A percentile compares a stretch with the other conserved stretches of the same genome.
Evolutionary conservation across 805 yeast species (phyloP).

Genomic region (Clavispora phyllophila): DNA sequence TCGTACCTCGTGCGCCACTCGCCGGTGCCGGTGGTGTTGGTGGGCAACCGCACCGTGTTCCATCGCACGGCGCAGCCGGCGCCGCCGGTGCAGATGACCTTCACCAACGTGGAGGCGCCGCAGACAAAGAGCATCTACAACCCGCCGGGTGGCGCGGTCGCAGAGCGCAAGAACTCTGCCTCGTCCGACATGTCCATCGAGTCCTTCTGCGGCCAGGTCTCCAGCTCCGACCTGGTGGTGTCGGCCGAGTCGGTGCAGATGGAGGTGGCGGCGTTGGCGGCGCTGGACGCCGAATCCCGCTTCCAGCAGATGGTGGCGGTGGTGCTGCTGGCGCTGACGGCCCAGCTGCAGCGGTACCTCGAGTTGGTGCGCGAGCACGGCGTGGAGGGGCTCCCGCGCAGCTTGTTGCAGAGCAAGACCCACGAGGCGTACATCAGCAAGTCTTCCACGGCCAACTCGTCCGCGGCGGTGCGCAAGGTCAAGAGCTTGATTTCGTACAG

Average conservation of each 20-base stretch:
- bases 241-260: neutral
- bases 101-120: slow-evolving; percentile 4
- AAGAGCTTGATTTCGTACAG: slow-evolving; percentile 33
- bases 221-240: slow-evolving; percentile 2
- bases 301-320: slow-evolving; percentile 21
- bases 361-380: slow-evolving; percentile 14
- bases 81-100: slow-evolving; percentile 9
- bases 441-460: neutral
- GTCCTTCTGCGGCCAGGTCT: slow-evolving; percentile 11
- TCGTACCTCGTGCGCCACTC: slow-evolving; percentile 37
- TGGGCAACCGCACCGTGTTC: slow-evolving; percentile 24
- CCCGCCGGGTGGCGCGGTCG: neutral
- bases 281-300: slow-evolving; percentile 4
- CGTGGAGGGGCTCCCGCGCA: slow-evolving; percentile 7
- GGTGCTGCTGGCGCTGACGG: slow-evolving; percentile 24
- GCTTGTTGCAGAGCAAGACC: slow-evolving; percentile 23
- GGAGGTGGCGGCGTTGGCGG: slow-evolving; percentile 5
- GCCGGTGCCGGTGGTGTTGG: slow-evolving; percentile 34
- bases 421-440: slow-evolving; percentile 29
- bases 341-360: slow-evolving; percentile 23
- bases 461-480: slow-evolving; percentile 24
- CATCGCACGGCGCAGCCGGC: slow-evolving; percentile 7
- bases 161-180: slow-evolving; percentile 11
- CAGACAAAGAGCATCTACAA: slow-evolving; percentile 2
- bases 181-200: slow-evolving; percentile 14